A percentile compares a stretch with the other conserved stretches of the same genome.
phyloP scores from a whole-genome alignment of 768 basidiomycete genomes.

The Podaxis sp. region DNA sequence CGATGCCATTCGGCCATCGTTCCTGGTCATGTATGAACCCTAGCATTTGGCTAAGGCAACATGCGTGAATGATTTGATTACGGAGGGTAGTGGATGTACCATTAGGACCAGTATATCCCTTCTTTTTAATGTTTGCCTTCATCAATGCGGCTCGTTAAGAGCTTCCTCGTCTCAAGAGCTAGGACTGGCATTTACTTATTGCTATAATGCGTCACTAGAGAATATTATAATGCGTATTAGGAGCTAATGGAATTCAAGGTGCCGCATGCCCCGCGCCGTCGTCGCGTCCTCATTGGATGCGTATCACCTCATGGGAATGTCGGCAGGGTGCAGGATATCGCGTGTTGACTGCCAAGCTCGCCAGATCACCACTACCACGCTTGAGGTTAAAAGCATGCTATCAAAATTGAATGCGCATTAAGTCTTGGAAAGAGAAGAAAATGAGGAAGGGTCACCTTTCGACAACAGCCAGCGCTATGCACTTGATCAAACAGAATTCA shows the following conservation, averaged over 20 bases:
- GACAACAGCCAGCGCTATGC: constrained; percentile 40
- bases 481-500: constrained; percentile 23
- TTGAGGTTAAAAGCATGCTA: constrained; percentile 47
- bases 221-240: neutral
- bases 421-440: neutral
- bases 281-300: neutral
- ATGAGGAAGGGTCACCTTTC: constrained; percentile 42
- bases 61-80: neutral
- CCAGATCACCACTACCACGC: constrained; percentile 50
- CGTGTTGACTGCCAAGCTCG: constrained; percentile 52
- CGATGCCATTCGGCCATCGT: constrained; percentile 72
- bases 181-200: neutral
- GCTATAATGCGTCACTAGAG: neutral
- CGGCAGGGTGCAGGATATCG: constrained; percentile 23
- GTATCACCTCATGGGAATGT: neutral
- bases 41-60: constrained; percentile 20
- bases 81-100: neutral
- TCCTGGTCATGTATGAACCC: constrained; percentile 67
- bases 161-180: neutral
- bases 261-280: too few relatives aligned
- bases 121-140: neutral
- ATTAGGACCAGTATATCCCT: neutral
- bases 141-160: too few relatives aligned
- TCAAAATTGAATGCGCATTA: neutral
- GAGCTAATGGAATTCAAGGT: neutral